Evolutionary conservation across 2,329 filamentous ascomycete genomes (phyloP), one percentile per base, ranked within the genome.

Genomic region (Cryphonectria naterciae): DNA sequence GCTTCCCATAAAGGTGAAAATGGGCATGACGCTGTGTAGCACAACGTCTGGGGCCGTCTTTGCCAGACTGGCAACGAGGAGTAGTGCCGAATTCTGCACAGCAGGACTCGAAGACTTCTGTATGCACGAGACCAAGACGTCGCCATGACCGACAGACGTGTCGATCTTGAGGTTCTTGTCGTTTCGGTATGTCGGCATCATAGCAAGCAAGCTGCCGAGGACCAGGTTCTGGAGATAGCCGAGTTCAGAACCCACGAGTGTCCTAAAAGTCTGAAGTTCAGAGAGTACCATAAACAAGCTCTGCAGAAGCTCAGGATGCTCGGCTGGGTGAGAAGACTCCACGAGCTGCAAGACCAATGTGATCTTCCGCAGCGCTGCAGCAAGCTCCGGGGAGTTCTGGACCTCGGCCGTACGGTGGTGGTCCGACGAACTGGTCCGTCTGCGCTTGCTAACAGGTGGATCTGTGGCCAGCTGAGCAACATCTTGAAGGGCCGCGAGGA

Each of bases 1-100:
- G 60, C 92, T 92, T 58, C 95, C 94, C 91, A 98, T 98, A 79
- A 98, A 98, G 0, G 96, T 98, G 82, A 99, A 99, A 67, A 99
- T 95, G 17, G 96, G 96, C 96, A 99, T 99, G 68, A 99, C 93
- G 76, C 94, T 98, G 81, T 99, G 95, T 70, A 99, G 86, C 3
- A 99, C 93, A 64, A 97, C 84, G 79, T 97, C 95, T 0, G 97
- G 96, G 0, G 94, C 93, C 75, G 95, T 93, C 54, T 92, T 92
- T 32, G 96, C 95, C 56, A 99, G 85, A 70, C 91, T 92, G 35
- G 95, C 94, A 70, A 98, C 93, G 37, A 99, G 85, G 11, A 98
- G 88, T 19, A 99, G 85, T 4, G 96, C 95, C 7, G 92, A 91
- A 78, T 97, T 98, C 79, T 98, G 97, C 8, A 99, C 94, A 74